Percentiles rank a stretch among this genome's conserved stretches.
phyloP scores from a whole-genome alignment of 2,329 filamentous ascomycete species.

The Colletotrichum lindemuthianum region DNA sequence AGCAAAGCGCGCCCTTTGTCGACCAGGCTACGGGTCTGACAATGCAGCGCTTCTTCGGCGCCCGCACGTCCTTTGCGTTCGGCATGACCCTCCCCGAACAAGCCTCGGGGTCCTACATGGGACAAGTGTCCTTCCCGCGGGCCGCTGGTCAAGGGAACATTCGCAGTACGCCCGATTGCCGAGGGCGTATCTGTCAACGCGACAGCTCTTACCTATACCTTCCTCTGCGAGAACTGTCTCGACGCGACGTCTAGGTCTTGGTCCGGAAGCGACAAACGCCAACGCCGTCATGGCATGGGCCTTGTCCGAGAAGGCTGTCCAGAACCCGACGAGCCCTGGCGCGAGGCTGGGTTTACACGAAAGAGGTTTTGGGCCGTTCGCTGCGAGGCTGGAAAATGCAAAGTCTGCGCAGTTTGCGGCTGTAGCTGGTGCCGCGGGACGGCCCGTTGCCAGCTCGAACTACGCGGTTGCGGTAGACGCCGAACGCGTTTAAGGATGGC shows the following conservation, averaged over 20 bases:
- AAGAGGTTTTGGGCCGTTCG: constrained; percentile 43
- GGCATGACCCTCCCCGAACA: constrained; percentile 53
- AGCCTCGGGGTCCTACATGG: constrained; percentile 54
- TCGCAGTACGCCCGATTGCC: constrained; percentile 51
- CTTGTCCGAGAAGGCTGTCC: constrained; percentile 40
- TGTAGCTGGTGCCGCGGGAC: constrained; percentile 52
- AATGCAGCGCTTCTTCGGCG: constrained; percentile 52
- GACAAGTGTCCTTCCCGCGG: constrained; percentile 55
- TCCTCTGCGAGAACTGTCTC: constrained; percentile 54
- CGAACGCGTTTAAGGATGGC: constrained; percentile 36
- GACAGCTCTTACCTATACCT: constrained; percentile 56
- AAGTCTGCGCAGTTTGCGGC: constrained; percentile 49
- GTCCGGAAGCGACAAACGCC: constrained; percentile 38
- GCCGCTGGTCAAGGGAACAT: constrained; percentile 50
- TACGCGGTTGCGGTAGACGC: constrained; percentile 34
- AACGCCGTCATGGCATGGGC: constrained; percentile 50
- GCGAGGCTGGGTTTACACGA: constrained; percentile 45
- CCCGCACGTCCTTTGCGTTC: constrained; percentile 50
- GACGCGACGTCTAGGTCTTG: constrained; percentile 42
- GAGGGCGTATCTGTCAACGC: constrained; percentile 54
- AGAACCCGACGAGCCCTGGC: constrained; percentile 39
- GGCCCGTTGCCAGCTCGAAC: constrained; percentile 41
- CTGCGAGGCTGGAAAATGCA: constrained; percentile 45
- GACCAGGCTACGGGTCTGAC: constrained; percentile 47
- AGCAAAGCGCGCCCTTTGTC: constrained; percentile 40